Percentiles rank a stretch among this genome's conserved stretches.
Evolutionary conservation across 2,329 filamentous ascomycete species (phyloP).

Genomic region (Metarhizium brunneum): DNA sequence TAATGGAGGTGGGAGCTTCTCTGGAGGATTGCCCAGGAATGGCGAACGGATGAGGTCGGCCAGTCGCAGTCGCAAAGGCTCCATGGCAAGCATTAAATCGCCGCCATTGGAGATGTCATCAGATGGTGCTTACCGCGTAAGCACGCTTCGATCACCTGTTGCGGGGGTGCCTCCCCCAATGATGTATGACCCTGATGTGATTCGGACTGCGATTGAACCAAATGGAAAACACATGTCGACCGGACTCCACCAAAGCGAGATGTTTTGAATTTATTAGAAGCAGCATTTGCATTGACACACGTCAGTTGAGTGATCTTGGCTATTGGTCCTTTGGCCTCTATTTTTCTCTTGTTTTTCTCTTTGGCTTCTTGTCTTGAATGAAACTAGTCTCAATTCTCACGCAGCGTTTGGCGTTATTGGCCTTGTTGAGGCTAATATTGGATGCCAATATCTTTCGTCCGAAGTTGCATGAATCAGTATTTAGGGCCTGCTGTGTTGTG

Average conservation of each 20-base stretch:
- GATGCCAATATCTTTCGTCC: background rate
- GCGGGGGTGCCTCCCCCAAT: slow-evolving; percentile 21
- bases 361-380: background rate
- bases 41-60: slow-evolving; percentile 52
- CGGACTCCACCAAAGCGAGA: slow-evolving; percentile 43
- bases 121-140: slow-evolving; percentile 20
- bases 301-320: background rate
- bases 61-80: slow-evolving; percentile 44
- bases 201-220: slow-evolving; percentile 23
- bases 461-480: background rate
- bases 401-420: background rate
- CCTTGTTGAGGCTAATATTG: background rate
- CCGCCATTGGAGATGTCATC: slow-evolving; percentile 26
- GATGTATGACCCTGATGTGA: slow-evolving; percentile 26
- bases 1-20: slow-evolving; percentile 40
- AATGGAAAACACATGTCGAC: slow-evolving; percentile 34
- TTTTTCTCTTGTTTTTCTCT: background rate
- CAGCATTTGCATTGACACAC: background rate
- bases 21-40: slow-evolving; percentile 45
- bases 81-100: slow-evolving; percentile 15
- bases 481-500: background rate
- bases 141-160: slow-evolving; percentile 20
- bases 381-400: background rate
- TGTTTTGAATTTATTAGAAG: slow-evolving; percentile 32
- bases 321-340: background rate